These are phyloP conservation scores for Castanopsis chinensis DNA, from an alignment of 306 rosid genomes.

Conservation along the genomic window DNA sequence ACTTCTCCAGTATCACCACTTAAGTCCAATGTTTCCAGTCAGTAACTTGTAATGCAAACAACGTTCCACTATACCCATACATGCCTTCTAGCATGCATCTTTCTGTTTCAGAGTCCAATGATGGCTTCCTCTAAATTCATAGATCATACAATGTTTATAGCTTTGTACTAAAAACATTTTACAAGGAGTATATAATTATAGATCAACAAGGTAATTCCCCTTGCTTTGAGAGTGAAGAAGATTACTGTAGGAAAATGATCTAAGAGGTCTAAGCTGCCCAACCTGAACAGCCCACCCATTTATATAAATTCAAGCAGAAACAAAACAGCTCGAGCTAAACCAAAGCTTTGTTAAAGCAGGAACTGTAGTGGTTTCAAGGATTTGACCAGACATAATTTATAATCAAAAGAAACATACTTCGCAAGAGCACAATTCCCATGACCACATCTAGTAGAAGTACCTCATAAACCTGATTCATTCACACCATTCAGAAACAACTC, in stretches of 20 bases:
- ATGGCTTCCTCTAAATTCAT: neutral
- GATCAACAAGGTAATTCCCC: neutral
- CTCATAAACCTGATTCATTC: slow-evolving; percentile 19
- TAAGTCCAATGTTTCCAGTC: too few species aligned
- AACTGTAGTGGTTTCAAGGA: neutral
- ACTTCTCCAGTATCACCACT: too few species aligned
- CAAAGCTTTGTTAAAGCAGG: neutral
- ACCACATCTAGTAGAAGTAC: slow-evolving; percentile 5
- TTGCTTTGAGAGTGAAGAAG: neutral
- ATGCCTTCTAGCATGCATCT: too few species aligned
- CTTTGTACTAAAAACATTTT: neutral
- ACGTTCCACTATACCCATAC: too few species aligned
- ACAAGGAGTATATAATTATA: neutral
- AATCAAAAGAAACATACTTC: neutral
- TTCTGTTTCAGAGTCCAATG: neutral
- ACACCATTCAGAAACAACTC: slow-evolving; percentile 12
- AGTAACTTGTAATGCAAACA: too few species aligned
- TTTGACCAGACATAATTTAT: neutral
- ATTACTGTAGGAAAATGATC: neutral
- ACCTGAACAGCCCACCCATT: neutral
- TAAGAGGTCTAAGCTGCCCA: neutral
- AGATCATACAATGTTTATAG: neutral
- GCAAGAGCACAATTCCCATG: slow-evolving; percentile 2
- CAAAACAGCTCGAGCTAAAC: neutral
- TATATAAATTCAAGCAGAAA: neutral